Evolutionary conservation across 805 yeast genomes (phyloP).

Genomic region (Zygosaccharomyces lentus): DNA sequence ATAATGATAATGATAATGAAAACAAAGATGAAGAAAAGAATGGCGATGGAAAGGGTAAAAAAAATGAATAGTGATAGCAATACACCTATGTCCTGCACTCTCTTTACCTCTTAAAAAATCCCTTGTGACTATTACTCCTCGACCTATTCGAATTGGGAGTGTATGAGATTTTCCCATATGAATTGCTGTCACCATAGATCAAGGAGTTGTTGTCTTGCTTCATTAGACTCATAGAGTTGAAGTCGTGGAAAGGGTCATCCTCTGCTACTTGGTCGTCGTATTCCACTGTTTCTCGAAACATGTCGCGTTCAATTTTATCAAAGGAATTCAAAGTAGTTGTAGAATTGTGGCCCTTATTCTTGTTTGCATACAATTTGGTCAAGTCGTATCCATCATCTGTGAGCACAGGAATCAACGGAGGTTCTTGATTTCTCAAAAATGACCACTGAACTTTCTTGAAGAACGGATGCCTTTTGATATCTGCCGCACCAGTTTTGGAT

Average conservation of each 20-base stretch:
- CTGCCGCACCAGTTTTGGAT: slow-evolving; percentile 91
- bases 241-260: slow-evolving; percentile 76
- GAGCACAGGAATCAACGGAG: slow-evolving; percentile 91
- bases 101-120: slow-evolving; percentile 30
- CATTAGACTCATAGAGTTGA: slow-evolving; percentile 81
- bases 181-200: slow-evolving; percentile 43
- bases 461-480: slow-evolving; percentile 84
- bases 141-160: slow-evolving; percentile 39
- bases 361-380: slow-evolving; percentile 33
- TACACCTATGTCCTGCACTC: neutral
- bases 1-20: neutral
- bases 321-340: slow-evolving; percentile 17
- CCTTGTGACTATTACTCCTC: slow-evolving; percentile 38
- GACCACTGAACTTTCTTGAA: slow-evolving; percentile 97
- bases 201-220: slow-evolving; percentile 58
- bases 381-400: slow-evolving; percentile 51
- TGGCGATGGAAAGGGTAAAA: neutral
- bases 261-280: slow-evolving; percentile 37
- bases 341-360: slow-evolving; percentile 21
- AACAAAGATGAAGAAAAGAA: neutral
- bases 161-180: slow-evolving; percentile 41
- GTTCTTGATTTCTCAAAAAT: slow-evolving; percentile 80
- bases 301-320: slow-evolving; percentile 24
- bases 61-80: neutral
- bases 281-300: slow-evolving; percentile 36